Percentiles rank a stretch among this genome's conserved stretches.
phyloP scores from a whole-genome alignment of 2,329 filamentous ascomycete species.

The Diaporthe sp. region DNA sequence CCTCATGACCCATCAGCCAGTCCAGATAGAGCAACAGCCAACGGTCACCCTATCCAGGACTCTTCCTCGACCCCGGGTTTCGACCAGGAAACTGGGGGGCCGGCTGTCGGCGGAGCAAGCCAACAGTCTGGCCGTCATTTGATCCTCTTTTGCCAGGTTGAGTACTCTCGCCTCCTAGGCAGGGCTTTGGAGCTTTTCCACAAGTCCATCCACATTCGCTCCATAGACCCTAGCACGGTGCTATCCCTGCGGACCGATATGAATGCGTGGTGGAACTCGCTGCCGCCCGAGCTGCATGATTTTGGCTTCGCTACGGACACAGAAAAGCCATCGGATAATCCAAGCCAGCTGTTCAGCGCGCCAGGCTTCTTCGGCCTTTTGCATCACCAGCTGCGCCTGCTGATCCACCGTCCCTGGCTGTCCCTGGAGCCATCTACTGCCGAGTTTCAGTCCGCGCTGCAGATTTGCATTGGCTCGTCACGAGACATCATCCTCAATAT shows the following conservation, averaged over 20 bases:
- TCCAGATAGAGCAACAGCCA: neutral
- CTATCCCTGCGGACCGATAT: neutral
- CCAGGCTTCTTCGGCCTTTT: neutral
- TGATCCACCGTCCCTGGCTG: neutral
- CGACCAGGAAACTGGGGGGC: neutral
- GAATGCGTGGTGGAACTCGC: conserved; percentile 1
- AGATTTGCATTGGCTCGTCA: neutral
- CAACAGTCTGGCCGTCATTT: neutral
- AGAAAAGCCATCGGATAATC: neutral
- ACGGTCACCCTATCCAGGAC: neutral
- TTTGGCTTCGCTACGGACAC: neutral
- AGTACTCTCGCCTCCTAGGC: neutral
- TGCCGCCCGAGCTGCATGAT: neutral
- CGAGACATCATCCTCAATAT: neutral
- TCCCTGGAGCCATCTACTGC: neutral
- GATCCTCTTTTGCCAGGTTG: neutral
- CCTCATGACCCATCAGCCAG: neutral
- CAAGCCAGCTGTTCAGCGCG: neutral
- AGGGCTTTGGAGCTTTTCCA: neutral
- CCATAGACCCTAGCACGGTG: neutral
- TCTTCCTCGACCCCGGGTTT: neutral
- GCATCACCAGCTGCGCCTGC: neutral
- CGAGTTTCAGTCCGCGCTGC: neutral
- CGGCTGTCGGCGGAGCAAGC: neutral
- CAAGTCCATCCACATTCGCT: neutral